phyloP scores from a whole-genome alignment of 306 rosid species.

The Sphenostylis stenocarpa region DNA sequence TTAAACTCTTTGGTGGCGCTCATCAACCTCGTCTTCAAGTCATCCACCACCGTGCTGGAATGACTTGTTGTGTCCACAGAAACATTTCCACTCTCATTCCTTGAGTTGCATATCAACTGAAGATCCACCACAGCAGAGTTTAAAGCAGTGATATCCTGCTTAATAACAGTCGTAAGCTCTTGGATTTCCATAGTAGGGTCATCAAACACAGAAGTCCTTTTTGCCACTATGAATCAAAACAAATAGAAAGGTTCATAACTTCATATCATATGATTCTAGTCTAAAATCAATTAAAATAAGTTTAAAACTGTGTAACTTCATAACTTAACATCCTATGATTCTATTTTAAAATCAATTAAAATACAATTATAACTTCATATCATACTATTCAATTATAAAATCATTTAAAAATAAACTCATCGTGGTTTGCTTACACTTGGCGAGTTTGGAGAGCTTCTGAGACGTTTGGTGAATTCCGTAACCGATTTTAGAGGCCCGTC shows the following conservation, averaged over 20 bases:
- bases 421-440: conserved; percentile 61
- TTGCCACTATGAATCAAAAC: conserved; percentile 67
- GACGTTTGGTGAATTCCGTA: conserved; percentile 91
- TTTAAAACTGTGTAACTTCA: neutral
- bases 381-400: neutral
- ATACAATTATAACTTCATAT: neutral
- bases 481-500: conserved; percentile 86
- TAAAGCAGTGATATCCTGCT: conserved; percentile 92
- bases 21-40: conserved; percentile 85
- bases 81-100: conserved; percentile 65
- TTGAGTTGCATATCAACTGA: conserved; percentile 65
- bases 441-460: conserved; percentile 84
- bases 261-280: neutral
- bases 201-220: conserved; percentile 88
- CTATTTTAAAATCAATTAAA: neutral
- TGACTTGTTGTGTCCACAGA: conserved; percentile 88
- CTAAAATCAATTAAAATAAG: neutral
- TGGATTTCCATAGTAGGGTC: conserved; percentile 93
- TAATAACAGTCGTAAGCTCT: conserved; percentile 83
- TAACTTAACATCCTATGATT: neutral
- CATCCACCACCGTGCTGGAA: conserved; percentile 92
- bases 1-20: conserved; percentile 90
- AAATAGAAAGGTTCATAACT: neutral
- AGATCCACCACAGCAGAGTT: conserved; percentile 95
- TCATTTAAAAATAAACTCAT: neutral